A percentile compares a stretch with the other conserved stretches of the same genome.
Evolutionary conservation across 2,329 filamentous ascomycete species (phyloP).

Genomic region (Colletotrichum musicola): DNA sequence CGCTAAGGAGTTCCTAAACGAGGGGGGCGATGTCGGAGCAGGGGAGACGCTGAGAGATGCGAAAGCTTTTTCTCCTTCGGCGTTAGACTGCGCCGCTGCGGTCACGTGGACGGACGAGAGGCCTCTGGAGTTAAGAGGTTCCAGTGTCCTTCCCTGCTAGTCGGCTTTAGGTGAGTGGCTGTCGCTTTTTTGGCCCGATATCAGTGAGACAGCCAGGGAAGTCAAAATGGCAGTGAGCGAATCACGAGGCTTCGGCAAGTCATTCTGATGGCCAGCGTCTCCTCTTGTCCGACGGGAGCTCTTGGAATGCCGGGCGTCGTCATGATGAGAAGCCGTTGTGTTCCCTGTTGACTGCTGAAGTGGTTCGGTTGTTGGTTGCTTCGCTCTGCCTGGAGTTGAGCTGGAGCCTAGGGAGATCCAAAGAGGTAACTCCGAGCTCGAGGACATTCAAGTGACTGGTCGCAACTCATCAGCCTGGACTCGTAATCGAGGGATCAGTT

Average conservation of each 20-base stretch:
- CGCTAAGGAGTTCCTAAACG: conserved; percentile 18
- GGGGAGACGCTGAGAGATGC: conserved; percentile 3
- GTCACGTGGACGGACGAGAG: conserved; percentile 20
- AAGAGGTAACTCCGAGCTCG: too few relatives aligned
- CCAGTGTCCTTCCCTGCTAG: not conserved
- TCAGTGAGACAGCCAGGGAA: conserved; percentile 18
- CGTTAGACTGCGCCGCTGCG: not conserved
- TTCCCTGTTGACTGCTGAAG: too few relatives aligned
- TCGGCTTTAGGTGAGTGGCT: not conserved
- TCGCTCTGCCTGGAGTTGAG: too few relatives aligned
- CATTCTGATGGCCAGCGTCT: not conserved
- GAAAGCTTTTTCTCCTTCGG: conserved; percentile 7
- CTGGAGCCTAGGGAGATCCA: too few relatives aligned
- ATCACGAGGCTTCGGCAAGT: conserved; percentile 12
- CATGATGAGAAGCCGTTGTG: too few relatives aligned
- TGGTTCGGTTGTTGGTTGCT: too few relatives aligned
- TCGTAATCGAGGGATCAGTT: too few relatives aligned
- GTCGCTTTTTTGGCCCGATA: not conserved
- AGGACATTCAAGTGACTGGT: too few relatives aligned
- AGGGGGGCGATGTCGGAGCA: conserved; percentile 33
- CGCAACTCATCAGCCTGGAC: too few relatives aligned
- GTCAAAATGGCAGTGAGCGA: conserved; percentile 6
- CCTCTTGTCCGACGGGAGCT: too few relatives aligned
- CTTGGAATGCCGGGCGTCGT: too few relatives aligned
- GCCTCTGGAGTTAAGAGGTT: not conserved